Percentiles rank a stretch among this genome's conserved stretches.
Conservation (phyloP, 176 grass and related monocot genomes). For the Dendrocalamus sinicus region DNA sequence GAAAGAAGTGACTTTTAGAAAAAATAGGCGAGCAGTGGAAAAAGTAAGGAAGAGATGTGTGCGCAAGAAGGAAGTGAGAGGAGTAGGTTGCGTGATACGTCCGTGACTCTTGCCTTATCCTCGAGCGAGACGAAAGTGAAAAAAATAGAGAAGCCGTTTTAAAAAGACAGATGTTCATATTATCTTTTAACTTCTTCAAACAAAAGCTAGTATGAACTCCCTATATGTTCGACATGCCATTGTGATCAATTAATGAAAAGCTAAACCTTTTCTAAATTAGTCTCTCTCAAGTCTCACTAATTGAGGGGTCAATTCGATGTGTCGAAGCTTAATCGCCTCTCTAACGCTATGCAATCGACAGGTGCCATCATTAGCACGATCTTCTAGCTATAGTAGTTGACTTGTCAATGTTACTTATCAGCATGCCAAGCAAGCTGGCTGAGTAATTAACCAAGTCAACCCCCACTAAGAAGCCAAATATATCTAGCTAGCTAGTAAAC, state of each 20-base stretch:
- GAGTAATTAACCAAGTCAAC: conserved; percentile 40
- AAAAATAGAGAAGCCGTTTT: too few relatives aligned
- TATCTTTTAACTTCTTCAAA: too few relatives aligned
- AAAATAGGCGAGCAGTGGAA: too few relatives aligned
- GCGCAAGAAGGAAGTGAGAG: too few relatives aligned
- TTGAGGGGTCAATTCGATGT: conserved; percentile 29
- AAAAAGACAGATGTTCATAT: too few relatives aligned
- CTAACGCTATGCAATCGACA: background rate
- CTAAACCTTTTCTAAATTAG: background rate
- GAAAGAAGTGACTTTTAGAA: too few relatives aligned
- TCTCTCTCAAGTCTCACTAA: conserved; percentile 10
- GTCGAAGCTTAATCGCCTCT: conserved; percentile 31
- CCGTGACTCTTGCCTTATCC: too few relatives aligned
- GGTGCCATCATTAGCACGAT: conserved; percentile 18
- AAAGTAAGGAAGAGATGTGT: too few relatives aligned
- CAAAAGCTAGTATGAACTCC: too few relatives aligned
- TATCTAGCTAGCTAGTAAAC: background rate
- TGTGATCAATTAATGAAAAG: conserved; percentile 8
- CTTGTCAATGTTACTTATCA: conserved; percentile 22
- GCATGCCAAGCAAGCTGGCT: conserved; percentile 11
- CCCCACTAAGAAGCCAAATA: conserved; percentile 12
- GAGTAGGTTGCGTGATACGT: too few relatives aligned
- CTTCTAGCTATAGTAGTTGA: conserved; percentile 6
- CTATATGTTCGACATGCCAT: conserved; percentile 25
- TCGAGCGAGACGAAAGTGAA: too few relatives aligned